A percentile compares a stretch with the other conserved stretches of the same genome.
These are phyloP conservation scores for Colletotrichum tanaceti DNA, from an alignment of 2,329 filamentous ascomycete genomes.

Conservation along the genomic window DNA sequence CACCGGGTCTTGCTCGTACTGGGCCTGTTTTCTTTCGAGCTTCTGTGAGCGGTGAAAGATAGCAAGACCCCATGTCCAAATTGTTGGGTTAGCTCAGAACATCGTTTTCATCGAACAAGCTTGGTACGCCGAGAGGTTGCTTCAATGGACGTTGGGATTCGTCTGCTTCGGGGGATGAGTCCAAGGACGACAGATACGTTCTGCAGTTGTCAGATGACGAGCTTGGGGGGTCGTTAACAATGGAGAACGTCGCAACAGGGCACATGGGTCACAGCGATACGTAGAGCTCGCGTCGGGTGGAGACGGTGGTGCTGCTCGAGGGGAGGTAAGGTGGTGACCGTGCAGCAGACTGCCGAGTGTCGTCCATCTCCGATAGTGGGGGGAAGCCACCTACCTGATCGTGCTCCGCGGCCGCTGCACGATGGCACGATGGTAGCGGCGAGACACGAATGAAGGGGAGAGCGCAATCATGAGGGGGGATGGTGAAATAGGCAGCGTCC, in stretches of 20 bases:
- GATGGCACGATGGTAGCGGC: conserved; percentile 11
- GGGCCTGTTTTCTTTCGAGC: background rate
- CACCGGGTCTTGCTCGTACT: conserved; percentile 5
- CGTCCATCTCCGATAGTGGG: conserved; percentile 9
- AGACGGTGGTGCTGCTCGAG: conserved; percentile 1
- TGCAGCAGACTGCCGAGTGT: conserved; percentile 14
- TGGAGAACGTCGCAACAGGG: background rate
- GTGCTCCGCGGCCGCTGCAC: conserved; percentile 25
- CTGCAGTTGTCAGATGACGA: conserved; percentile 1
- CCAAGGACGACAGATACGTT: background rate
- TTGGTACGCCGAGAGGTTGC: conserved; percentile 28
- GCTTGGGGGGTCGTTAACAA: background rate
- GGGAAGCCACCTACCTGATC: conserved; percentile 26
- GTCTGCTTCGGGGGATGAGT: conserved; percentile 1
- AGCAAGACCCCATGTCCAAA: background rate
- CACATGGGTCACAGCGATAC: background rate
- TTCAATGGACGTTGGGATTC: conserved; percentile 9
- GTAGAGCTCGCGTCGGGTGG: conserved; percentile 14
- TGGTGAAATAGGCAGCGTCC: conserved; percentile 27
- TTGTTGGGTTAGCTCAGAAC: background rate
- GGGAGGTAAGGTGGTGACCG: conserved; percentile 1
- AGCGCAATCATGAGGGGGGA: conserved; percentile 28
- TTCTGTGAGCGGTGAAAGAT: conserved; percentile 23
- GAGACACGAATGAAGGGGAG: conserved; percentile 6
- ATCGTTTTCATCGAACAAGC: conserved; percentile 22